Conservation (phyloP, 495 filamentous ascomycete species). For the Evansstolkia leycettana region DNA sequence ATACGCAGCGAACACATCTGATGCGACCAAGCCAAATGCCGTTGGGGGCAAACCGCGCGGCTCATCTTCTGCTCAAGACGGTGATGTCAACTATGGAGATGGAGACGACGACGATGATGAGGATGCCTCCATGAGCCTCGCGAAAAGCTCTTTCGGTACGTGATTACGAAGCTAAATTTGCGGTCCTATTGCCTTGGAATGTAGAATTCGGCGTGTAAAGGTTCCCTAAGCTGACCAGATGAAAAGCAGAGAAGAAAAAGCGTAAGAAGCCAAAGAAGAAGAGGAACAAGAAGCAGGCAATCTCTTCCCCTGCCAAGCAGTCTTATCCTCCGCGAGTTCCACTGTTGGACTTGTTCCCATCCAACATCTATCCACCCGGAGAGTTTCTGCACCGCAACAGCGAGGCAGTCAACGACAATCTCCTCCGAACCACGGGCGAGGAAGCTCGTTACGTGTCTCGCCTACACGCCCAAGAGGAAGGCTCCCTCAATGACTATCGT, state of each 20-base stretch:
- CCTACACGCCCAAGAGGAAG: conserved; percentile 36
- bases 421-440: conserved; percentile 44
- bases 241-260: conserved; percentile 36
- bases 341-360: conserved; percentile 36
- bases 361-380: conserved; percentile 38
- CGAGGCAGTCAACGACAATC: conserved; percentile 32
- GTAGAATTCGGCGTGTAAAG: too few relatives aligned
- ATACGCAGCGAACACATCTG: not conserved
- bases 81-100: conserved; percentile 26
- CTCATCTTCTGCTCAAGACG: conserved; percentile 21
- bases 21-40: conserved; percentile 23
- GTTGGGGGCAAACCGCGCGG: conserved; percentile 26
- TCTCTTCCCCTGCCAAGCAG: conserved; percentile 22
- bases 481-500: conserved; percentile 45
- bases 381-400: conserved; percentile 32
- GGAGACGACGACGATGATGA: conserved; percentile 42
- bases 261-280: conserved; percentile 42
- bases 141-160: conserved; percentile 2
- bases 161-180: too few relatives aligned
- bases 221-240: too few relatives aligned
- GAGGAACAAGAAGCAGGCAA: conserved; percentile 25
- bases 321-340: conserved; percentile 43
- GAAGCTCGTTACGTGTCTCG: conserved; percentile 42
- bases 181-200: too few relatives aligned
- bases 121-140: conserved; percentile 7